Evolutionary conservation across 257 asterid species (phyloP), one percentile per base, ranked within the genome.

Genomic region (Lithospermum erythrorhizon): DNA sequence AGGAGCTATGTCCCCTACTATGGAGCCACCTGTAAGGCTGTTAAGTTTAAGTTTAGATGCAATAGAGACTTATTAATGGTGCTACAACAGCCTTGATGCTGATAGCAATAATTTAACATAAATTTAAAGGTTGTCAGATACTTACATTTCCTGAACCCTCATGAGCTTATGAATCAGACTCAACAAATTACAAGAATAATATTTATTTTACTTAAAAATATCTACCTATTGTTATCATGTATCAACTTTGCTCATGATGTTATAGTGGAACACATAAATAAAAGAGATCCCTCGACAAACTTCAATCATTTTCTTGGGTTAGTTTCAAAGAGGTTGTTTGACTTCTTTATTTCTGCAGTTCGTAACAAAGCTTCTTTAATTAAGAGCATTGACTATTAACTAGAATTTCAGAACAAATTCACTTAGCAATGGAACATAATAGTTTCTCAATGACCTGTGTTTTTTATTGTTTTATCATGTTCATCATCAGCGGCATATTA

Each of bases 1-100:
- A 58, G 97, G 98, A 80, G 98, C 98, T 69, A 91, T 91, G 70
- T 91, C 94, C 58, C 98, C 98, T 27, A 88, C 98, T 51, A 86
- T 62, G 21, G 98, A 91, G 54, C 97, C 98, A 63, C 98, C 95
- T 24, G 86, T 82, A 71, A 91, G 82, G 82, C 98, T 91, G 83
- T 71, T 55, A 64, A 65, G 71, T 19, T 19, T 21, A 67, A 57
- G 53, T 24, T 24, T 57, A 8, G 59, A 55, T 58, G 57, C 37
- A 41, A 41, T 41, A 41, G 16, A 22, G 17, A 41, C 17, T 15
- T 37, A 29, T 24, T 48, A 14, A 21, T 58, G 22, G 64, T 10
- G 57, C 57, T 68, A 57, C 49, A 48, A 55, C 21, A 53, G 21
- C 18, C 47, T 3, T n/a, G 30, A 32, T 45, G 27, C 8, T 30